These are phyloP conservation scores for Ceratonia siliqua DNA, from an alignment of 306 rosid species.

Conservation along the genomic window DNA sequence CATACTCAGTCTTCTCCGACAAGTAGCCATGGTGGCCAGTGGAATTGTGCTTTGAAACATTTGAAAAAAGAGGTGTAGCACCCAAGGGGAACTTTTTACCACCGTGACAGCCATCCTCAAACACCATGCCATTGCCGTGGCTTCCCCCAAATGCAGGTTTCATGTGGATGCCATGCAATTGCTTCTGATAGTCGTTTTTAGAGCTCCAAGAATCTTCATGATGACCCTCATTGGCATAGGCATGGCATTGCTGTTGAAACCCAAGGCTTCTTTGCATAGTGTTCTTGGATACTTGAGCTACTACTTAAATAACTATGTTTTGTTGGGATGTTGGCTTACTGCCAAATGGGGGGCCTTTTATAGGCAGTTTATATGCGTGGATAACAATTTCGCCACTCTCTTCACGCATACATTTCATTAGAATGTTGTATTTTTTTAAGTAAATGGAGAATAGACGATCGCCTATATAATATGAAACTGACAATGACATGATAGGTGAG, in stretches of 20 bases:
- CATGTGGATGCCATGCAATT: conserved; percentile 7
- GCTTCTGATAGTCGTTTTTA: background rate
- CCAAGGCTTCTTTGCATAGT: conserved; percentile 22
- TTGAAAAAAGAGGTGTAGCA: background rate
- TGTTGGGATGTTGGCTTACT: background rate
- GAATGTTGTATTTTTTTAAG: background rate
- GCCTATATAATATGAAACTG: too few relatives aligned
- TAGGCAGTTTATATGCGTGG: conserved; percentile 11
- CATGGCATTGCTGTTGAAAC: conserved; percentile 37
- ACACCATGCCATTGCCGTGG: conserved; percentile 1
- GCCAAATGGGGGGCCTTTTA: background rate
- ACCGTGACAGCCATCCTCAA: background rate
- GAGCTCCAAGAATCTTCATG: conserved; percentile 32
- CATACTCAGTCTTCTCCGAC: conserved; percentile 6
- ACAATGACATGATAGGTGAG: too few relatives aligned
- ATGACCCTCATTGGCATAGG: conserved; percentile 26
- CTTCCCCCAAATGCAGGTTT: too few relatives aligned
- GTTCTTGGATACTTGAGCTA: too few relatives aligned
- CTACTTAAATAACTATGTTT: background rate
- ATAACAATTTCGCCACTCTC: background rate
- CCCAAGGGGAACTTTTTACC: background rate
- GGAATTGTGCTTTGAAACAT: background rate
- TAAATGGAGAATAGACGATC: background rate
- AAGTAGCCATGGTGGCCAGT: background rate
- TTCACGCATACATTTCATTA: background rate